Percentiles rank a stretch among this genome's conserved stretches.
Evolutionary conservation across 1,284 basidiomycete species (phyloP).

Genomic region (Sanghuangporus baumii): DNA sequence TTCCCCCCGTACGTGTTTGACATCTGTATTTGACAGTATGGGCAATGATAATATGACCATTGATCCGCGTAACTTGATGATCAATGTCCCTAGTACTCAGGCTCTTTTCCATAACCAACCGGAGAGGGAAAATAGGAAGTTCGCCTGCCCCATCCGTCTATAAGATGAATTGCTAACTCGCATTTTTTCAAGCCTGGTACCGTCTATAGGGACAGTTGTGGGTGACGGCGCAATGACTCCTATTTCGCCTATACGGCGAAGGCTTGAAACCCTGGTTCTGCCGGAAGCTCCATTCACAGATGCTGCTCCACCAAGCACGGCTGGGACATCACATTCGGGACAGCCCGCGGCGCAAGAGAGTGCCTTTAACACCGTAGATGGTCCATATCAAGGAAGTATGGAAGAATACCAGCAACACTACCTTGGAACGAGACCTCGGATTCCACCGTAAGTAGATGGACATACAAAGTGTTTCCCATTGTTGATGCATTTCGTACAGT

Average conservation of each 20-base stretch:
- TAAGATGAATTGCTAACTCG: too few species aligned
- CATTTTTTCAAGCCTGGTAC: too few species aligned
- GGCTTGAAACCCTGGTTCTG: background rate
- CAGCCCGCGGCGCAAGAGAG: background rate
- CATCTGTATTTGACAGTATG: background rate
- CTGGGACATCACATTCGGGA: background rate
- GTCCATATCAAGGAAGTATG: background rate
- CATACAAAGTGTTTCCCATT: background rate
- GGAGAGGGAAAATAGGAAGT: background rate
- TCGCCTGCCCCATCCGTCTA: background rate
- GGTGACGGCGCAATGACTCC: background rate
- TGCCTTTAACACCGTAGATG: background rate
- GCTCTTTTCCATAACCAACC: background rate
- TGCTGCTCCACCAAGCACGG: background rate
- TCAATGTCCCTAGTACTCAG: background rate
- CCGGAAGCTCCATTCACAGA: background rate
- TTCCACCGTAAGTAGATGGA: background rate
- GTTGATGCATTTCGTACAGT: too few species aligned
- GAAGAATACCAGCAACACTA: background rate
- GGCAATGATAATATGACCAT: background rate
- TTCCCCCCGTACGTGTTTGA: too few species aligned
- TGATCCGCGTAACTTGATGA: background rate
- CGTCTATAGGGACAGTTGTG: background rate
- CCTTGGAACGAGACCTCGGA: background rate
- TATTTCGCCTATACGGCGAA: background rate